Evolutionary conservation across 164 flowering plant genomes (phyloP).

Genomic region (Platanus orientalis): DNA sequence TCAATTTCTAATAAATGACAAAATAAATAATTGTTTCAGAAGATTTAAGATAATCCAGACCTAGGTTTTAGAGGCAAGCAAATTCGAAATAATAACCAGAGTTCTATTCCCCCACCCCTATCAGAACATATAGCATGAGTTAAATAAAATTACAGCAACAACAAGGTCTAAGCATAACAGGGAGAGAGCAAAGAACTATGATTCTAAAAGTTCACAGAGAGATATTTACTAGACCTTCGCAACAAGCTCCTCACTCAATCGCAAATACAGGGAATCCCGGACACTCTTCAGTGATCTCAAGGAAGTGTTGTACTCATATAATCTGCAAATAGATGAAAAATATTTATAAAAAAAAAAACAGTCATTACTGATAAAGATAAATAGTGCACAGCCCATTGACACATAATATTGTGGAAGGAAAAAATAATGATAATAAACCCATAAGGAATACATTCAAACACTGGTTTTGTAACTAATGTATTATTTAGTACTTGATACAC

Average conservation of each 20-base stretch:
- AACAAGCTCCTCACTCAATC: constrained; percentile 58
- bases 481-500: too few species aligned
- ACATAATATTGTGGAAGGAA: not conserved
- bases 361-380: not conserved
- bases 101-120: not conserved
- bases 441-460: too few species aligned
- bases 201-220: not conserved
- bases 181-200: not conserved
- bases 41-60: not conserved
- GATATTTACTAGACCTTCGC: constrained; percentile 55
- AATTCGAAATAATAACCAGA: not conserved
- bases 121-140: not conserved
- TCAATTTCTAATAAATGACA: too few species aligned
- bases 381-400: too few species aligned
- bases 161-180: not conserved
- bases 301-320: constrained; percentile 50
- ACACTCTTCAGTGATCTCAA: constrained; percentile 56
- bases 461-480: too few species aligned
- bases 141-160: not conserved
- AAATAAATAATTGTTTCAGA: not conserved
- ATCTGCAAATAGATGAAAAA: constrained; percentile 35
- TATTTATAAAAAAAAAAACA: not conserved
- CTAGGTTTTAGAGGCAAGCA: not conserved
- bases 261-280: constrained; percentile 53
- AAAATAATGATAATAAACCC: not conserved